Evolutionary conservation across 23 red algal species (phyloP), one percentile per base, ranked within the genome.

Genomic region (Rhodosorus marinus): DNA sequence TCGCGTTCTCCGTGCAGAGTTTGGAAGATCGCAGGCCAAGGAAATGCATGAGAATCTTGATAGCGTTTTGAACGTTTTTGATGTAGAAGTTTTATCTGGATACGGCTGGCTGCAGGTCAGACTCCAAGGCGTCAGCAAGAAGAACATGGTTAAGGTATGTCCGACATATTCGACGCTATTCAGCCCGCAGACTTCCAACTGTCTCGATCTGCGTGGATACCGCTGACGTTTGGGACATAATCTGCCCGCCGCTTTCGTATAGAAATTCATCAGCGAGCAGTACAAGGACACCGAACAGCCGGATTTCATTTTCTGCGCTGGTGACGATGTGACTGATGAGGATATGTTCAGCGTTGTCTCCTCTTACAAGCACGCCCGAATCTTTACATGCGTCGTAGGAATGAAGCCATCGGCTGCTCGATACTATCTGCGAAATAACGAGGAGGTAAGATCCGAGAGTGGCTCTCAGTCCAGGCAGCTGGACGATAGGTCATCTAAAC

Each of bases 11-110:
- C n/a, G n/a, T n/a, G n/a, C n/a, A 17, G 90, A 98, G 35, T 98
- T 98, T 85, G 90, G 90, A 19, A 50, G 51, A 15, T 98, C 79
- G 90, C 90, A 98, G 47, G 79, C 90, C 23, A 98, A 82, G 35
- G 90, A 98, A 52, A 85, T 98, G 90, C 90, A 80, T 49, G 90
- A 98, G 35, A 79, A 98, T 47, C 26, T 98, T 2, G 90, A 98
- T 29, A 64, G 55, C 32, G 59, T 98, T n/a, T 64, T 75, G 46
- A 74, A 52, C 26, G 46, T 80, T 23, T 84, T 84, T 49, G 50
- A 73, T 27, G 90, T 98, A 23, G 73, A 98, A 61, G 90, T 98
- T 9, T 73, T 98, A 5, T 73, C 70, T 33, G 90, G 90, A 1
- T 62, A 98, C 42, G 76, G 90, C 17, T 98, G 90, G 90, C 58